Percentiles rank a stretch among this genome's conserved stretches.
Conservation (phyloP, 805 yeast species). For the Blastobotrys peoriensis region DNA sequence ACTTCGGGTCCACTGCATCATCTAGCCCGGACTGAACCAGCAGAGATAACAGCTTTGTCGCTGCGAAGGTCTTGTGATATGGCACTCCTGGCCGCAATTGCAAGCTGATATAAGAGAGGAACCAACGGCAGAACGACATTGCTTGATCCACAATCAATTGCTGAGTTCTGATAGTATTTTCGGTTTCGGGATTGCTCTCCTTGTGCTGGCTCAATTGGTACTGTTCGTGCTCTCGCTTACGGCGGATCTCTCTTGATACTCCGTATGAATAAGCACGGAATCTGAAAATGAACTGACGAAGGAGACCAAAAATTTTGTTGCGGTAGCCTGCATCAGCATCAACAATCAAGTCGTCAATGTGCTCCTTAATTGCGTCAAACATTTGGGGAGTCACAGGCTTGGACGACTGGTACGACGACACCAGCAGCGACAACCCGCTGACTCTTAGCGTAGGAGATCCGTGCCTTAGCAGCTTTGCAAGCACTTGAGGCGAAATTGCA, state of each 20-base stretch:
- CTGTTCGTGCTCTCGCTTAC: slow-evolving; percentile 35
- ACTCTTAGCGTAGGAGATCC: slow-evolving; percentile 40
- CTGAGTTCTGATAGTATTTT: slow-evolving; percentile 1
- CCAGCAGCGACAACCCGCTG: slow-evolving; percentile 53
- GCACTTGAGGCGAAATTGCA: slow-evolving; percentile 35
- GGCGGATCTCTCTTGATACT: slow-evolving; percentile 44
- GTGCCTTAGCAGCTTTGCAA: slow-evolving; percentile 41
- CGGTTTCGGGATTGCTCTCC: neutral
- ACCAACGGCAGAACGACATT: slow-evolving; percentile 36
- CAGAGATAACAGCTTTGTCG: slow-evolving; percentile 42
- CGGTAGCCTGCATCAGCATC: slow-evolving; percentile 66
- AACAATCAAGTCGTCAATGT: slow-evolving; percentile 48
- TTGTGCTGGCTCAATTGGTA: neutral
- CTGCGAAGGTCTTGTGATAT: slow-evolving; percentile 46
- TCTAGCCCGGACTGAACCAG: slow-evolving; percentile 56
- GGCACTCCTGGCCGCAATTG: slow-evolving; percentile 52
- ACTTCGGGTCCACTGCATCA: slow-evolving; percentile 32
- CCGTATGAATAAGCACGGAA: slow-evolving; percentile 64
- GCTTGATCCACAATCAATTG: slow-evolving; percentile 24
- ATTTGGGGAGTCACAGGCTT: slow-evolving; percentile 44
- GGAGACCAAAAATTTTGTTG: slow-evolving; percentile 54
- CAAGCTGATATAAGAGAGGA: slow-evolving; percentile 33
- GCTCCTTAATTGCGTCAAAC: slow-evolving; percentile 38
- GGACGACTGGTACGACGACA: slow-evolving; percentile 58
- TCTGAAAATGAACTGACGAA: slow-evolving; percentile 58